Conservation (phyloP, 768 basidiomycete genomes). For the Tricholomella constricta region DNA sequence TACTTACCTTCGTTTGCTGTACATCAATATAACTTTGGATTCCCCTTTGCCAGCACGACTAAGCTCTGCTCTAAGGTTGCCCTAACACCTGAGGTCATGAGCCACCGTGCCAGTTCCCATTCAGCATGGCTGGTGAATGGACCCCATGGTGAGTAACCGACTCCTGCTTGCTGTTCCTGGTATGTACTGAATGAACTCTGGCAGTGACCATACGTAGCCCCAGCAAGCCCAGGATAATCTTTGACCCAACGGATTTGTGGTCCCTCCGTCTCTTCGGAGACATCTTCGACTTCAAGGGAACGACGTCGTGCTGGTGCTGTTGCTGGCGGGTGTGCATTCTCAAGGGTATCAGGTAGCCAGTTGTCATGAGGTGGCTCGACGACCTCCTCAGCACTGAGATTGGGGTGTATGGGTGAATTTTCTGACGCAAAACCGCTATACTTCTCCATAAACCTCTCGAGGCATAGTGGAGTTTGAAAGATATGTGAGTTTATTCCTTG, state of each 20-base stretch:
- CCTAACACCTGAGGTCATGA: neutral
- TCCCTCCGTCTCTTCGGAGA: neutral
- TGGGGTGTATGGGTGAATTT: no score
- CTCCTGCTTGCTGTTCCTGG: neutral
- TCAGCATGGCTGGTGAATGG: neutral
- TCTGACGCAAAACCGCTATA: neutral
- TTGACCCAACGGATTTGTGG: neutral
- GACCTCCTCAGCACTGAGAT: no score
- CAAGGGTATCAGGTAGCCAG: neutral
- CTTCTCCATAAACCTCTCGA: neutral
- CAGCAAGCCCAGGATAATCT: neutral
- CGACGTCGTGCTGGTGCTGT: neutral
- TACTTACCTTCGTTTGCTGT: no score
- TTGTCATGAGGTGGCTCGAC: neutral
- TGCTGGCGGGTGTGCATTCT: neutral
- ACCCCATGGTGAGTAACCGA: neutral
- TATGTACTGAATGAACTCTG: neutral
- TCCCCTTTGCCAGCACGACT: no score
- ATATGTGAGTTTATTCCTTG: neutral
- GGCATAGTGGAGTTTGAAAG: neutral
- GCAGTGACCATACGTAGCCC: neutral
- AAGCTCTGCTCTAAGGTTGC: no score
- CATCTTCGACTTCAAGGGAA: neutral
- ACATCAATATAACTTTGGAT: no score
- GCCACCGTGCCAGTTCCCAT: slow-evolving; percentile 1